These are phyloP conservation scores for Panicum virgatum DNA, from an alignment of 202 grass and related monocot genomes.

Conservation along the genomic window DNA sequence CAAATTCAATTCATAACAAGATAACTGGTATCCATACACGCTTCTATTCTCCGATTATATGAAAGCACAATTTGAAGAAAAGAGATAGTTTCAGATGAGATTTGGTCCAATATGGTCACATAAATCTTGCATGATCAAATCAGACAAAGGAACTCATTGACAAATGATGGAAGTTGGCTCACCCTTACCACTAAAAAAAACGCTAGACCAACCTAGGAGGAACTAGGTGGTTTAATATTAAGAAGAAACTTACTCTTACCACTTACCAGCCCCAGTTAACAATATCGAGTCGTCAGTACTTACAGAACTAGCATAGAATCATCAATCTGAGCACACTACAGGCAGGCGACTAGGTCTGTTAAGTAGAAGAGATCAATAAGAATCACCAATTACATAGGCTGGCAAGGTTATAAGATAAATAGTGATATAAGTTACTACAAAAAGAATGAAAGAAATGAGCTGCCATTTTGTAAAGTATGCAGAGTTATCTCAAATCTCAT, in stretches of 20 bases:
- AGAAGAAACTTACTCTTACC: not conserved
- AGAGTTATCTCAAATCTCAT: not conserved
- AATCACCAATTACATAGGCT: not conserved
- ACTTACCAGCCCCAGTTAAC: not conserved
- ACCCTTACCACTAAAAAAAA: not conserved
- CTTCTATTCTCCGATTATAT: not conserved
- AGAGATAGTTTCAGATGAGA: not conserved
- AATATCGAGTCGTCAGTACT: not conserved
- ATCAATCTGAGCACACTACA: slow-evolving; percentile 6
- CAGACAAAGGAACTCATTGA: slow-evolving; percentile 27
- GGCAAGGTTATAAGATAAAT: not conserved
- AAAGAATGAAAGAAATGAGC: not conserved
- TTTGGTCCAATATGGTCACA: slow-evolving; percentile 5
- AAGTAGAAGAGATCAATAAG: not conserved
- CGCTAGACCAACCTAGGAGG: too few species aligned
- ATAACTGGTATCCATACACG: not conserved
- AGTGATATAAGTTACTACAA: not conserved
- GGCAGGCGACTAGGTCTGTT: not conserved
- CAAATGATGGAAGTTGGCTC: not conserved
- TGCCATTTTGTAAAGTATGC: not conserved
- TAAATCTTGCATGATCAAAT: slow-evolving; percentile 17
- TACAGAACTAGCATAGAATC: slow-evolving; percentile 3
- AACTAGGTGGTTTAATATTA: too few species aligned
- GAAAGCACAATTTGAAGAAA: slow-evolving; percentile 21
- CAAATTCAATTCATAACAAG: not conserved